Conservation (phyloP, 108 stramenopile genomes). For the Skeletonema costatum region DNA sequence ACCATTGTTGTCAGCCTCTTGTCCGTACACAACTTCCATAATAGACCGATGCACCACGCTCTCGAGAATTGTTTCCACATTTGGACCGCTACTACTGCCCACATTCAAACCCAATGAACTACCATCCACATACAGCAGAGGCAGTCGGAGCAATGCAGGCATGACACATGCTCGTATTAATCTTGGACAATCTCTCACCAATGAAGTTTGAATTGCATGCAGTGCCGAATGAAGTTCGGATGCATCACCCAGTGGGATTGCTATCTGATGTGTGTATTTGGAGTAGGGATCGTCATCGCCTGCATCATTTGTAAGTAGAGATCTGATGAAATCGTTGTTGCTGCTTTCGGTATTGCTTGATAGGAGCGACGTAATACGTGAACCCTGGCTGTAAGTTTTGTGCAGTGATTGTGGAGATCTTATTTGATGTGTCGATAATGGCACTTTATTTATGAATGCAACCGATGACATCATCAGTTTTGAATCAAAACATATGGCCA, state of each 20-base stretch:
- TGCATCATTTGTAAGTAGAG: slow-evolving; percentile 13
- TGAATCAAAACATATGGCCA: background rate
- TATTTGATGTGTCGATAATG: background rate
- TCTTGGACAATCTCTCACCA: slow-evolving; percentile 80
- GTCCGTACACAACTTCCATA: slow-evolving; percentile 38
- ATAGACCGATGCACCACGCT: slow-evolving; percentile 54
- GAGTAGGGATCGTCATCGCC: slow-evolving; percentile 31
- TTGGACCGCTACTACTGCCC: background rate
- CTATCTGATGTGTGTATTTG: slow-evolving; percentile 70
- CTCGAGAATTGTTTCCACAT: slow-evolving; percentile 35
- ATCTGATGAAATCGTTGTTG: slow-evolving; percentile 10
- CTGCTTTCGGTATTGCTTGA: background rate
- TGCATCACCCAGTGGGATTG: slow-evolving; percentile 73
- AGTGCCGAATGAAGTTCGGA: slow-evolving; percentile 75
- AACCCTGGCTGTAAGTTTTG: background rate
- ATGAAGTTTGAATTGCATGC: slow-evolving; percentile 75
- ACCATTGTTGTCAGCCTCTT: background rate
- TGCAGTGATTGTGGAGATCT: background rate
- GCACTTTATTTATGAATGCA: background rate
- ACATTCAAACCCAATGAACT: slow-evolving; percentile 24
- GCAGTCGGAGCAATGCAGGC: slow-evolving; percentile 62
- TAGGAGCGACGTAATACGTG: background rate
- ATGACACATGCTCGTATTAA: slow-evolving; percentile 75
- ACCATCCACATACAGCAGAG: slow-evolving; percentile 68
- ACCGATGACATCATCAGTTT: background rate